Conservation (phyloP, 2,329 filamentous ascomycete species). For the Ophiostoma novo-ulmi region DNA sequence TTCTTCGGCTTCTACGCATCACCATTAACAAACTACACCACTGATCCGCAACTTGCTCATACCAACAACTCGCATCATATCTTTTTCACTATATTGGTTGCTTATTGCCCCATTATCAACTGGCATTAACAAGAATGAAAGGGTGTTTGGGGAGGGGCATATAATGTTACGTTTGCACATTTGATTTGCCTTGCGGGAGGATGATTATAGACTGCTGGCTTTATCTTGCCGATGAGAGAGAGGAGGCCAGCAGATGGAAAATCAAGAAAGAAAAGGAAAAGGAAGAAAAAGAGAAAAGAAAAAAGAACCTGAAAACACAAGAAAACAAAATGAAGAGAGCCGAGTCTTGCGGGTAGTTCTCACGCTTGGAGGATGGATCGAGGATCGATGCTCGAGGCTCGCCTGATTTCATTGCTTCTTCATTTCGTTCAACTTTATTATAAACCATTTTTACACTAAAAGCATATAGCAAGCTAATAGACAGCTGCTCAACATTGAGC, state of each 20-base stretch:
- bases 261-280: background rate
- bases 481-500: background rate
- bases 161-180: background rate
- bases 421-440: background rate
- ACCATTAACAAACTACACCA: background rate
- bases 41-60: background rate
- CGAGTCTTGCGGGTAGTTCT: background rate
- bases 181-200: no score
- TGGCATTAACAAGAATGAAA: background rate
- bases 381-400: background rate
- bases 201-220: background rate
- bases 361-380: conserved; percentile 4
- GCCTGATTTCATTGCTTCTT: background rate
- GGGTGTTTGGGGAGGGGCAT: background rate
- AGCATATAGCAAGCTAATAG: conserved; percentile 10
- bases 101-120: background rate
- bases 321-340: background rate
- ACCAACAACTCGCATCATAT: background rate
- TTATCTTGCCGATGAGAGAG: conserved; percentile 7
- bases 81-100: background rate
- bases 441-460: background rate
- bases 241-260: background rate
- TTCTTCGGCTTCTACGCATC: background rate
- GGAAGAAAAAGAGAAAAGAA: background rate
- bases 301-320: background rate